Base-by-base conservation (phyloP, 2,329 filamentous ascomycete genomes). In the Ceratocystiopsis sp. region DNA sequence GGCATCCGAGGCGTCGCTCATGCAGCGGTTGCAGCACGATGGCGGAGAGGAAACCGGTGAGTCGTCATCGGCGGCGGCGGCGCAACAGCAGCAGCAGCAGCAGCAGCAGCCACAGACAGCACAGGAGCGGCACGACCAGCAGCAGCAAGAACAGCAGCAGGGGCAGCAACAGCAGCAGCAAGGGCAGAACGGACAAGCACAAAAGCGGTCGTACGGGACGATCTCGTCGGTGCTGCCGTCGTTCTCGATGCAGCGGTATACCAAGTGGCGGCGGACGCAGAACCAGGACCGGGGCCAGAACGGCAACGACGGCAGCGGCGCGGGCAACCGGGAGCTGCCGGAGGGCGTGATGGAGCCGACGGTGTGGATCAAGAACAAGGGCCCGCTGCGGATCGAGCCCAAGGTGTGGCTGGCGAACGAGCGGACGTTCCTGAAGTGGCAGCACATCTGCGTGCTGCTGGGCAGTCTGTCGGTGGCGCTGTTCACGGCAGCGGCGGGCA, bases 381-480 rank as follows among this genome's bases (percentile, higher is more conserved):
- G 91, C 3, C 83, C 86, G 34, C 73, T 96, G 50, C 82, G 86
- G 57, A 85, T 98, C 45, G 91, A 98, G 64, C 86, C 85, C 48
- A 98, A 98, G 63, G 89, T 98, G 29, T 98, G 91, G 89, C 78
- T 98, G 45, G 91, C 91, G 43, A 98, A 98, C 61, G 89, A 98
- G 64, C 80, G 91, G 48, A 98, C 91, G 0, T 98, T 95, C 58
- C 80, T 98, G 61, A 96, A 95, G 61, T 98, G 91, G 91, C 84
- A 96, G 66, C 87, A 96, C 59, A 86, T 98, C 54, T 80, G 78
- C 48, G 76, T 98, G 40, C 69, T 98, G 14, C 76, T 98, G 19
- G 87, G 86, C 35, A 78, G 80, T 18, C 64, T 98, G 29, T 84
- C 84, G 0, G 66, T 98, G 13, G 84, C 80, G 18, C 65, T 98